Evolutionary conservation across 768 basidiomycete genomes (phyloP).

Genomic region (Cystobasidium onofrii): DNA sequence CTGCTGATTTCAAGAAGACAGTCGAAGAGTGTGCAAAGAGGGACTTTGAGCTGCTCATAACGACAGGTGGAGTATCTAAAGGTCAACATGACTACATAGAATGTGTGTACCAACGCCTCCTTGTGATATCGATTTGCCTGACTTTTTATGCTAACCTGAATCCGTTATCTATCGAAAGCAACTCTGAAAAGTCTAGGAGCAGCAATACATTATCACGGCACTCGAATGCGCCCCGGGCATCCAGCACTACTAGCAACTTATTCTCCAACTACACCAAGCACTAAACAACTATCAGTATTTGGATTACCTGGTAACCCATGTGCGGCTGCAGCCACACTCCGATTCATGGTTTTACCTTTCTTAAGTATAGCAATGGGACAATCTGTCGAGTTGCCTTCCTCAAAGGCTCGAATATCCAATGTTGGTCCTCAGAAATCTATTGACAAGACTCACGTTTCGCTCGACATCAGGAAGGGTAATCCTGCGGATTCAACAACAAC

Average conservation of each 20-base stretch:
- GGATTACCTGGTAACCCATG: slow-evolving; percentile 2
- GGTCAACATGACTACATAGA: slow-evolving; percentile 4
- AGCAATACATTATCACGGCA: background rate
- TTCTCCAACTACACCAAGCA: background rate
- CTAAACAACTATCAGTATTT: background rate
- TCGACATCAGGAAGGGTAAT: too few species aligned
- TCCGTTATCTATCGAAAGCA: background rate
- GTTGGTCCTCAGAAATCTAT: too few species aligned
- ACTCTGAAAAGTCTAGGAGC: background rate
- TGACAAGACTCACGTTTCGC: too few species aligned
- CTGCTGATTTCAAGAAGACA: background rate
- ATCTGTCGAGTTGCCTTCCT: background rate
- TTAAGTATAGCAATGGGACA: background rate
- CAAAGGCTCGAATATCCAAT: too few species aligned
- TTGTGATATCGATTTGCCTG: background rate
- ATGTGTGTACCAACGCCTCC: background rate
- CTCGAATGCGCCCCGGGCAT: slow-evolving; percentile 1
- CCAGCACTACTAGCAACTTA: background rate
- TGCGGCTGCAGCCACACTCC: background rate
- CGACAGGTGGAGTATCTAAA: slow-evolving; percentile 4
- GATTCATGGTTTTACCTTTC: slow-evolving; percentile 10
- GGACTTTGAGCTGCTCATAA: background rate
- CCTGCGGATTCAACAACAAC: too few species aligned
- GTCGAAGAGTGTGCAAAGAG: background rate
- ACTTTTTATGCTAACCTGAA: background rate